Conservation (phyloP, 768 basidiomycete species). For the Neoboletus subvelutipes region DNA sequence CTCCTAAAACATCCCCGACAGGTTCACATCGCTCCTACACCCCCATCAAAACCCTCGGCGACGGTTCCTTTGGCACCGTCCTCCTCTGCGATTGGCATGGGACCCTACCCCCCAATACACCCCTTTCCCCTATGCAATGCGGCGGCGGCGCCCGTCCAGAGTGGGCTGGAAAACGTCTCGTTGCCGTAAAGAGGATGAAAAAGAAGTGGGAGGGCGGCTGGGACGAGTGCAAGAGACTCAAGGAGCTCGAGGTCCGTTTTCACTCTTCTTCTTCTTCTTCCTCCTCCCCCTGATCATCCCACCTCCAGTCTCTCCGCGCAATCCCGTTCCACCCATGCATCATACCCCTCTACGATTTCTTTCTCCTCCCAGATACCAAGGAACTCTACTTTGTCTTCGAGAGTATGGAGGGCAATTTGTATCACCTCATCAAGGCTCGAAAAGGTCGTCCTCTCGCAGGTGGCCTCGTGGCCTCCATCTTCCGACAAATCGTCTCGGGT, state of each 20-base stretch:
- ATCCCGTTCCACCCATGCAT: conserved; percentile 96
- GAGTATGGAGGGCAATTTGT: conserved; percentile 99
- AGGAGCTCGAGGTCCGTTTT: conserved; percentile 85
- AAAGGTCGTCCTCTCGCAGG: conserved; percentile 95
- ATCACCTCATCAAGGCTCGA: conserved; percentile 97
- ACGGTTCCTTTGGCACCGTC: conserved; percentile 98
- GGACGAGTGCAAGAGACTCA: conserved; percentile 93
- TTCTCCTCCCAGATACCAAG: conserved; percentile 92
- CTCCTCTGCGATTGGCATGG: conserved; percentile 99
- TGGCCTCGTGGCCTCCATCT: conserved; percentile 93
- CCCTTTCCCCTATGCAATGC: conserved; percentile 93
- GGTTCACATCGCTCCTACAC: conserved; percentile 89
- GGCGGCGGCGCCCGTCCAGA: conserved; percentile 90
- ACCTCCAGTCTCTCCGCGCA: conserved; percentile 78
- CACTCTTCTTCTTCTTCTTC: conserved; percentile 12
- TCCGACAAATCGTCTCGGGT: conserved; percentile 87
- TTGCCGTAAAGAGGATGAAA: conserved; percentile 98
- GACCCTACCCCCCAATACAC: conserved; percentile 86
- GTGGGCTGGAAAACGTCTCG: conserved; percentile 91
- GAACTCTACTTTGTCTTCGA: conserved; percentile 99
- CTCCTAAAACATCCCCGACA: conserved; percentile 31
- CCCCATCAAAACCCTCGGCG: conserved; percentile 93
- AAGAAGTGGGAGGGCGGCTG: conserved; percentile 97
- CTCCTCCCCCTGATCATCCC: conserved; percentile 16
- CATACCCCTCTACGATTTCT: conserved; percentile 98